Base-by-base conservation (phyloP, 1,139 yeast species). In the Nakaseomyces uthaithaninus region DNA sequence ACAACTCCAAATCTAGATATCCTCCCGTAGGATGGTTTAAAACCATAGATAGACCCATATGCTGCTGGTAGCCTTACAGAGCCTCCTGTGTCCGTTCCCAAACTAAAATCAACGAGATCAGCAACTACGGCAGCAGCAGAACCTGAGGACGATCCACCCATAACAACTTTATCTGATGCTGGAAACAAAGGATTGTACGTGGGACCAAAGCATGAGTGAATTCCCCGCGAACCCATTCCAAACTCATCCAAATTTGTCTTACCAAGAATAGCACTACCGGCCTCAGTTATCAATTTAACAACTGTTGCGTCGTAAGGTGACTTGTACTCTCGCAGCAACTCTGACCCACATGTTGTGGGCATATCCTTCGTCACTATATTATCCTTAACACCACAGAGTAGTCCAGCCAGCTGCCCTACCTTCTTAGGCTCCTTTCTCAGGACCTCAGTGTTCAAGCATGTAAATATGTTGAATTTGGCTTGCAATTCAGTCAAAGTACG, bases 31-130 rank as follows among this genome's bases (percentile, higher is more conserved):
- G 93, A 71, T 0, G 98, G 98, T 58, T 91, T 91, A 65, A 84
- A 87, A 0, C 98, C 98, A 34, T 75, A 65, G 0, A 82, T 71
- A 1, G 86, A 84, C 52, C 94, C 81, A 60, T 82, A 85, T 17
- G 94, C 79, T 1, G 95, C 94, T 0, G 99, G 99, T 17, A 83
- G 67, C 44, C 99, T 68, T 1, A 91, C 86, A 0, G 96, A 86
- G 0, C 99, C 99, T 3, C 99, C 99, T 0, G 99, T 91, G 54
- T 91, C 99, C 0, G 97, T 84, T 0, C 98, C 99, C 33, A 93
- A 62, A 1, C 85, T 72, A 45, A 80, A 78, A 54, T 81, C 84
- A 22, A 78, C 82, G 50, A 77, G 55, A 1, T 66, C 78, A 0
- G 80, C 74, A 1, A 89, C 80, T 1, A 89, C 95, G 0, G 94